phyloP scores from a whole-genome alignment of 768 basidiomycete species.

The Cyclocybe cylindracea region DNA sequence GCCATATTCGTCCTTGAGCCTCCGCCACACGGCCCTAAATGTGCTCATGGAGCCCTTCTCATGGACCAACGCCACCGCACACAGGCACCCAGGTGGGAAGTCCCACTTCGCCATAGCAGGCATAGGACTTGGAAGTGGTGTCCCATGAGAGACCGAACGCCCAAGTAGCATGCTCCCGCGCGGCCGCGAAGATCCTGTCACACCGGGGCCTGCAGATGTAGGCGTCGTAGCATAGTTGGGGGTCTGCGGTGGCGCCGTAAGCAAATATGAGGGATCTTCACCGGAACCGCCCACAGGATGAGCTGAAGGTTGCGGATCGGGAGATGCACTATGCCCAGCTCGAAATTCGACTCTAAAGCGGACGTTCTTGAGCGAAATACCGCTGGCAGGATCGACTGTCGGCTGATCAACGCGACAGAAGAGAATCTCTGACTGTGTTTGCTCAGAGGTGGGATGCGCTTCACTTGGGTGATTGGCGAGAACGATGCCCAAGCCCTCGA shows the following conservation, averaged over 20 bases:
- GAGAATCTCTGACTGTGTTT: conserved; percentile 24
- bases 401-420: conserved; percentile 57
- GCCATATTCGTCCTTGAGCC: conserved; percentile 70
- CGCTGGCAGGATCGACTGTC: conserved; percentile 36
- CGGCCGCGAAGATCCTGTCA: conserved; percentile 11
- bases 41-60: conserved; percentile 92
- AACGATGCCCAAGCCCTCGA: conserved; percentile 63
- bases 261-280: conserved; percentile 21
- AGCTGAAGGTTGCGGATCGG: conserved; percentile 4
- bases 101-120: conserved; percentile 18
- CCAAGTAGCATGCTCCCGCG: conserved; percentile 24
- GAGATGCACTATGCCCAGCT: conserved; percentile 9
- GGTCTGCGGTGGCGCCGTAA: conserved; percentile 10
- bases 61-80: conserved; percentile 75
- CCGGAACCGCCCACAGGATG: conserved; percentile 8
- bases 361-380: conserved; percentile 65
- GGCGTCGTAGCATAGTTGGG: conserved; percentile 17
- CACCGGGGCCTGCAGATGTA: conserved; percentile 7
- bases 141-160: conserved; percentile 17
- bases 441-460: conserved; percentile 11
- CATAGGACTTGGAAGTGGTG: conserved; percentile 21
- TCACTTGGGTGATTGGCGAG: conserved; percentile 37
- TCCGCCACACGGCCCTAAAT: conserved; percentile 76
- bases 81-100: conserved; percentile 42
- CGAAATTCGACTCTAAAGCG: conserved; percentile 84